phyloP scores from a whole-genome alignment of 768 basidiomycete species.

The Podaxis sp. region DNA sequence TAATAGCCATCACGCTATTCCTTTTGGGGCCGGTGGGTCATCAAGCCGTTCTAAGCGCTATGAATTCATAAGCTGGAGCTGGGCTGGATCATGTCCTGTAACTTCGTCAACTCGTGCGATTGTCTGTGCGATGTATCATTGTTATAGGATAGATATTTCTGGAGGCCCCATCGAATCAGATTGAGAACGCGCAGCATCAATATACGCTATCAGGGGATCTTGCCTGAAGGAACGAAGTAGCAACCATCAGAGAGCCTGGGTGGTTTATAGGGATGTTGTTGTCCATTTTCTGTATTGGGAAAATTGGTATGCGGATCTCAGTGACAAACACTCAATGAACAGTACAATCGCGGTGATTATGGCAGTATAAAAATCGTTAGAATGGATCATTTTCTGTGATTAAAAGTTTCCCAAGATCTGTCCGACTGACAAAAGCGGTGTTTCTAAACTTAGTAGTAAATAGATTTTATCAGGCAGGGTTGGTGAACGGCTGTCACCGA shows the following conservation, averaged over 20 bases:
- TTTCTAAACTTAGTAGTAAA: neutral
- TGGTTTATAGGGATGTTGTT: neutral
- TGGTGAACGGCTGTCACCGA: neutral
- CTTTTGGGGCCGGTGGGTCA: neutral
- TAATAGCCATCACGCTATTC: neutral
- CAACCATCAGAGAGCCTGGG: constrained; percentile 3
- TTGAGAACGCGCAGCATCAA: neutral
- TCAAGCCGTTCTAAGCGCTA: constrained; percentile 1
- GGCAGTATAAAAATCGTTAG: neutral
- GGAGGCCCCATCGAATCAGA: neutral
- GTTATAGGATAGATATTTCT: neutral
- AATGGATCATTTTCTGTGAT: neutral
- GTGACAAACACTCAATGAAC: no score
- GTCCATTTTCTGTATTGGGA: neutral
- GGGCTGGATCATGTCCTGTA: neutral
- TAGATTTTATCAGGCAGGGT: neutral
- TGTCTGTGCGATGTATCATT: neutral
- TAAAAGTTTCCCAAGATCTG: constrained; percentile 5
- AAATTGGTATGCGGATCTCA: no score
- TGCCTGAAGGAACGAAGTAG: neutral
- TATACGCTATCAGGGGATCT: neutral
- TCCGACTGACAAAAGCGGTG: neutral
- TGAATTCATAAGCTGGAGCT: neutral
- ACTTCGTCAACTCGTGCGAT: no score
- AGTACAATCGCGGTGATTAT: neutral